Conservation (phyloP, 495 filamentous ascomycete genomes). For the Baudoinia panamericana region DNA sequence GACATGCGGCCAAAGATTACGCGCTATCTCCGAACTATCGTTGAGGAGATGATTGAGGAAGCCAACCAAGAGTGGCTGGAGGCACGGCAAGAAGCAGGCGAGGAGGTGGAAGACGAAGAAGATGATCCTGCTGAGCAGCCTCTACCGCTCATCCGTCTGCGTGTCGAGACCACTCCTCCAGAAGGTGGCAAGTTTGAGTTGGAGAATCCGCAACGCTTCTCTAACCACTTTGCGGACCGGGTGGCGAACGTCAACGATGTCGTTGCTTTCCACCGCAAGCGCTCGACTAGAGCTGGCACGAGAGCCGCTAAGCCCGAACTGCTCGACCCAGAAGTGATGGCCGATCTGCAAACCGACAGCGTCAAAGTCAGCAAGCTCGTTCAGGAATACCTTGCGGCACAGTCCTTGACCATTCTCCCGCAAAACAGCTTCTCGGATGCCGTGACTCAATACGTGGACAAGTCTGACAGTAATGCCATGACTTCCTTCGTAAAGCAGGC, state of each 20-base stretch:
- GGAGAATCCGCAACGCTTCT: constrained; percentile 94
- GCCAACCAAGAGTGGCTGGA: constrained; percentile 69
- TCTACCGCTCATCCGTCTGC: constrained; percentile 70
- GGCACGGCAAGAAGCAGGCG: constrained; percentile 45
- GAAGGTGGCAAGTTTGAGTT: constrained; percentile 78
- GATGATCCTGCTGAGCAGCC: constrained; percentile 44
- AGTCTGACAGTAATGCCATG: constrained; percentile 89
- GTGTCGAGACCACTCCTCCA: constrained; percentile 80
- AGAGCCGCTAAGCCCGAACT: constrained; percentile 30
- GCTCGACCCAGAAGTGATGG: constrained; percentile 47
- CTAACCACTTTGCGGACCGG: constrained; percentile 76
- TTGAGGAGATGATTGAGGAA: constrained; percentile 75
- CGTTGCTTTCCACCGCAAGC: constrained; percentile 83
- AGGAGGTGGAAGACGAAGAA: constrained; percentile 39
- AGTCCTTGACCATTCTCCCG: constrained; percentile 80
- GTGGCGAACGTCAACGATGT: constrained; percentile 94
- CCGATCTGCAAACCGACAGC: constrained; percentile 48
- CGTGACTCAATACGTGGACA: constrained; percentile 83
- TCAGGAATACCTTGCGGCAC: constrained; percentile 65
- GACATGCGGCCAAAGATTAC: constrained; percentile 75
- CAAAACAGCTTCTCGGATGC: constrained; percentile 87
- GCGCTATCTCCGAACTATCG: constrained; percentile 55
- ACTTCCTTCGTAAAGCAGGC: constrained; percentile 77
- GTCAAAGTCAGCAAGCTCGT: constrained; percentile 84
- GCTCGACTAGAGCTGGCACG: constrained; percentile 42